Evolutionary conservation across 768 basidiomycete species (phyloP).

Genomic region (Piloderma croceum): DNA sequence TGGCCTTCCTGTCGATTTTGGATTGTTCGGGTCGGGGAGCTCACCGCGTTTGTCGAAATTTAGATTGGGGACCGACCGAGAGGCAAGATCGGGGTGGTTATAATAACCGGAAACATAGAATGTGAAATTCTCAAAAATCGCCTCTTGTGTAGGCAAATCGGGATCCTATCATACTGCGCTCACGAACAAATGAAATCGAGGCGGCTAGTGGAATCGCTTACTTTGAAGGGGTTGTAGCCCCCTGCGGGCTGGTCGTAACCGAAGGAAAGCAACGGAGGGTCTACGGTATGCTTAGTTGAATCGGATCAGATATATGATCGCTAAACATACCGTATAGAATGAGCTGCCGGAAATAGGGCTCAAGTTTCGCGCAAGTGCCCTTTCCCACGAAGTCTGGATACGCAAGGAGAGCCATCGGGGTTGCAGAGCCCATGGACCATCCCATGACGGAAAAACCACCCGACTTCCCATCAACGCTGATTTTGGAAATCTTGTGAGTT

Average conservation of each 20-base stretch:
- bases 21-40: slow-evolving; percentile 13
- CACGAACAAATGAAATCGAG: no score
- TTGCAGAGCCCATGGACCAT: slow-evolving; percentile 34
- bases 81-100: slow-evolving; percentile 14
- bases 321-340: slow-evolving; percentile 30
- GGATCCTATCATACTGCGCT: no score
- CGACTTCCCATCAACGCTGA: slow-evolving; percentile 18
- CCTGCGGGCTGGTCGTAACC: slow-evolving; percentile 19
- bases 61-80: slow-evolving; percentile 12
- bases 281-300: no score
- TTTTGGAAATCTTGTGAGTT: slow-evolving; percentile 21
- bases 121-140: slow-evolving; percentile 5
- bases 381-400: slow-evolving; percentile 18
- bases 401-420: slow-evolving; percentile 25
- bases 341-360: slow-evolving; percentile 26
- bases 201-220: no score
- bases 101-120: slow-evolving; percentile 12
- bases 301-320: neutral
- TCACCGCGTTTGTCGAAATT: slow-evolving; percentile 18
- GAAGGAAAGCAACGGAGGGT: slow-evolving; percentile 27
- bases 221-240: slow-evolving; percentile 19
- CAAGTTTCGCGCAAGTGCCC: slow-evolving; percentile 19
- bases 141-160: slow-evolving; percentile 3
- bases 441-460: slow-evolving; percentile 36
- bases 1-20: slow-evolving; percentile 16